Conservation (phyloP, 2,329 filamentous ascomycete species). For the Aspergillus fumigatus region DNA sequence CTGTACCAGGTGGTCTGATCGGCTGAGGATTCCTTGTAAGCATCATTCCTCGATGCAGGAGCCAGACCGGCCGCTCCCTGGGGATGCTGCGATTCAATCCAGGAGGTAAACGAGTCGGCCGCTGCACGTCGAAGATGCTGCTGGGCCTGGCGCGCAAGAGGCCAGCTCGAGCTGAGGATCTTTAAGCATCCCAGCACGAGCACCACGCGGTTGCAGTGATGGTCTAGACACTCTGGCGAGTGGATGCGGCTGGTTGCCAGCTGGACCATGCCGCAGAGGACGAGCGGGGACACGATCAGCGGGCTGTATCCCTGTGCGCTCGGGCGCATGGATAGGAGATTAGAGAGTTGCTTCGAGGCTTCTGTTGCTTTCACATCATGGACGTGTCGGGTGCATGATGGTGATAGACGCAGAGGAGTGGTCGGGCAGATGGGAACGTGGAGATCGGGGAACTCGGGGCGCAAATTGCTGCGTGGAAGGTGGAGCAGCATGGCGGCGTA, state of each 20-base stretch:
- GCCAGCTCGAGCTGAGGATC: constrained; percentile 27
- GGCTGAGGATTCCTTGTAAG: neutral
- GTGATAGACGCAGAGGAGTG: constrained; percentile 23
- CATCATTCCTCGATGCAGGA: neutral
- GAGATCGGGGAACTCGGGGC: constrained; percentile 21
- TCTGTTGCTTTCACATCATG: constrained; percentile 35
- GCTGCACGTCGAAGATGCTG: constrained; percentile 24
- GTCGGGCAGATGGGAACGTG: constrained; percentile 24
- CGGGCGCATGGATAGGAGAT: constrained; percentile 30
- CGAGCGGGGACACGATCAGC: constrained; percentile 25
- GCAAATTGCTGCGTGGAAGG: constrained; percentile 68
- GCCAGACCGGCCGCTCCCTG: neutral
- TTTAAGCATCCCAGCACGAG: constrained; percentile 34
- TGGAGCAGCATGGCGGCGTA: constrained; percentile 65
- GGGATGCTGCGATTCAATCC: constrained; percentile 7
- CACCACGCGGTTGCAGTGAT: constrained; percentile 34
- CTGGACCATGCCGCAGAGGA: constrained; percentile 32
- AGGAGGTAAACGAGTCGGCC: constrained; percentile 17
- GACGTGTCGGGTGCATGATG: constrained; percentile 29
- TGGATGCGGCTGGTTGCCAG: constrained; percentile 31
- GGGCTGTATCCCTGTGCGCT: constrained; percentile 29
- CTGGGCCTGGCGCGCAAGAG: constrained; percentile 25
- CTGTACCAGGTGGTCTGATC: constrained; percentile 1
- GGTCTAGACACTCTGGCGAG: constrained; percentile 34
- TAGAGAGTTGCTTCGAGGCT: constrained; percentile 29